These are phyloP conservation scores for Curvularia sp. DNA, from an alignment of 2,329 filamentous ascomycete species.

Conservation along the genomic window DNA sequence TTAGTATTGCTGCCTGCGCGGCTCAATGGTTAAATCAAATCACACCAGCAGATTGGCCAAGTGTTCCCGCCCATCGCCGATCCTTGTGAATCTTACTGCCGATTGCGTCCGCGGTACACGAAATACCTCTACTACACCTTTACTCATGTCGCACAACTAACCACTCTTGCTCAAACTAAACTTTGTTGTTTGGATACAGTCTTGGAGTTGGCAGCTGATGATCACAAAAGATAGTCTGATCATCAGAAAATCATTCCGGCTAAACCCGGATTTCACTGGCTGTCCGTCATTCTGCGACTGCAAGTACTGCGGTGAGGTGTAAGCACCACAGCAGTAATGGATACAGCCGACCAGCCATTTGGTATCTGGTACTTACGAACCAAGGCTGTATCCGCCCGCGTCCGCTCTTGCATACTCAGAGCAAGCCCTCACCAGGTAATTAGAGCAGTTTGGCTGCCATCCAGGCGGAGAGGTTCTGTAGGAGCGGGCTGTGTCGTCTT, in stretches of 20 bases:
- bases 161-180: not conserved
- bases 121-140: not conserved
- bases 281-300: constrained; percentile 2
- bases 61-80: not conserved
- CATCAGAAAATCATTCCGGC: not conserved
- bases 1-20: constrained; percentile 18
- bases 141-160: not conserved
- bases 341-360: not conserved
- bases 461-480: not conserved
- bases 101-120: not conserved
- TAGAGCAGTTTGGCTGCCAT: not conserved
- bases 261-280: constrained; percentile 8
- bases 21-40: constrained; percentile 12
- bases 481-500: not conserved
- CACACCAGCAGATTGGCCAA: not conserved
- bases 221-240: constrained; percentile 1
- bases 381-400: not conserved
- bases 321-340: not conserved
- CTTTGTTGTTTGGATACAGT: not conserved
- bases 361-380: not conserved
- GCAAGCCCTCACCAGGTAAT: not conserved
- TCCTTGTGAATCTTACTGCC: not conserved
- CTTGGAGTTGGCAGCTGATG: not conserved
- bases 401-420: not conserved
- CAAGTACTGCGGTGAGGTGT: not conserved